These are phyloP conservation scores for Thalassiosira hispida DNA, from an alignment of 352 stramenopile genomes.

Conservation along the genomic window DNA sequence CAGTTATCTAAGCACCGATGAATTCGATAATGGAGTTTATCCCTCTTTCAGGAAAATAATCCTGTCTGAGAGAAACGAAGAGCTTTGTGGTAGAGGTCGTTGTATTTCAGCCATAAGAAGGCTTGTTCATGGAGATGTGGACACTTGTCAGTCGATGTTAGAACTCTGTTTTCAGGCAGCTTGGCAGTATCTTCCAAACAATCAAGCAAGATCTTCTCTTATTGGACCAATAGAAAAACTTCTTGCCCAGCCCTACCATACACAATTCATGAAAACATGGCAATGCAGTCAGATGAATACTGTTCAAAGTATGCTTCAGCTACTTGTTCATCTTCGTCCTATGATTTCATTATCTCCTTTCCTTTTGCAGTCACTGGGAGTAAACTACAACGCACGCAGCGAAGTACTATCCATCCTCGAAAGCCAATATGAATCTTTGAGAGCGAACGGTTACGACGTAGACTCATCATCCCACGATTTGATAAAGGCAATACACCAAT, in stretches of 20 bases:
- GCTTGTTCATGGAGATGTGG: constrained; percentile 67
- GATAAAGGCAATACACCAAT: constrained; percentile 63
- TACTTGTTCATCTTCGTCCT: constrained; percentile 62
- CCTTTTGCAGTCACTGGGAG: constrained; percentile 72
- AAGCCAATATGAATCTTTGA: constrained; percentile 59
- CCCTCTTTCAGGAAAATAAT: constrained; percentile 44
- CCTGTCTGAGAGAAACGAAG: constrained; percentile 45
- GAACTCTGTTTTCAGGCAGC: constrained; percentile 62
- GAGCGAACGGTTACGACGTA: constrained; percentile 31
- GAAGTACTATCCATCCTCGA: constrained; percentile 81
- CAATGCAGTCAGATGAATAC: constrained; percentile 56
- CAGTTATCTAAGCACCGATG: constrained; percentile 9
- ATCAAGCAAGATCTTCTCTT: constrained; percentile 60
- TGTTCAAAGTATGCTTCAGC: constrained; percentile 70
- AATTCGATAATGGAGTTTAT: constrained; percentile 34
- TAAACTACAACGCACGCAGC: constrained; percentile 76
- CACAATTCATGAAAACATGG: constrained; percentile 71
- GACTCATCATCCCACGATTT: constrained; percentile 37
- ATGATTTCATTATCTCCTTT: constrained; percentile 69
- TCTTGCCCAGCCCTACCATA: constrained; percentile 73
- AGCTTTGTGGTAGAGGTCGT: constrained; percentile 41
- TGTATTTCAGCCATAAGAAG: constrained; percentile 63
- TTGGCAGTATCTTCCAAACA: constrained; percentile 66
- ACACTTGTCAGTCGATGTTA: constrained; percentile 66
- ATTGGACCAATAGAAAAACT: constrained; percentile 69